Evolutionary conservation across 805 yeast genomes (phyloP), one percentile per base, ranked within the genome.

Genomic region (Ogataea ganodermae): DNA sequence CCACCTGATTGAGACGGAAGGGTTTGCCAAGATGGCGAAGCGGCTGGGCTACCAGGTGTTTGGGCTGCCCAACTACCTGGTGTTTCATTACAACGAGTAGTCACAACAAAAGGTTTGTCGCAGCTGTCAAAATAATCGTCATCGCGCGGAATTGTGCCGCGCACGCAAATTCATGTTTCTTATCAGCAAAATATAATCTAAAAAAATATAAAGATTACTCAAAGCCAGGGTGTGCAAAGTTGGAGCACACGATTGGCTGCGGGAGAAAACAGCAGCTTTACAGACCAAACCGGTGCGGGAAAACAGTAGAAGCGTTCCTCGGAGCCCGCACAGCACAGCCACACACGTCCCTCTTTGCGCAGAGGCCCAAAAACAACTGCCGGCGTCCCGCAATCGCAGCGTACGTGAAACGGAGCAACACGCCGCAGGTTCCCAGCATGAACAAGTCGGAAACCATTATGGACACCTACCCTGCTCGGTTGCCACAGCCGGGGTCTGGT

Each of bases 11-110:
- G 99, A 94, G 73, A 91, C 97, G 8, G 99, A 94, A 70, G 99
- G 99, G 14, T 94, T 94, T 69, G 97, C 94, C n/a, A 86, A 85
- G 68, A 94, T 94, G 98, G 97, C 96, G 36, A 89, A 90, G 68
- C 76, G 98, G 58, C 75, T 94, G 53, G 96, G 96, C 26, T 91
- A 94, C 68, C 87, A 85, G 59, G 90, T 91, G 18, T 85, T 75
- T 64, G 99, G 99, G 4, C 76, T 94, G 62, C 99, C 98, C 45
- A 90, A 94, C 68, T 94, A 94, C 67, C 71, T 92, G 62, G 97
- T 94, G 22, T 92, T 80, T 67, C 99, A 92, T 61, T 85, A 80
- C 70, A 89, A 92, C 63, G 97, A 92, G 65, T 83, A 10, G 20
- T 20, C 24, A 20, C 37, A 33, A 33, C 37, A 20, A 20, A 17